Conservation (phyloP, 1,139 yeast genomes). For the Yamadazyma dushanensis region DNA sequence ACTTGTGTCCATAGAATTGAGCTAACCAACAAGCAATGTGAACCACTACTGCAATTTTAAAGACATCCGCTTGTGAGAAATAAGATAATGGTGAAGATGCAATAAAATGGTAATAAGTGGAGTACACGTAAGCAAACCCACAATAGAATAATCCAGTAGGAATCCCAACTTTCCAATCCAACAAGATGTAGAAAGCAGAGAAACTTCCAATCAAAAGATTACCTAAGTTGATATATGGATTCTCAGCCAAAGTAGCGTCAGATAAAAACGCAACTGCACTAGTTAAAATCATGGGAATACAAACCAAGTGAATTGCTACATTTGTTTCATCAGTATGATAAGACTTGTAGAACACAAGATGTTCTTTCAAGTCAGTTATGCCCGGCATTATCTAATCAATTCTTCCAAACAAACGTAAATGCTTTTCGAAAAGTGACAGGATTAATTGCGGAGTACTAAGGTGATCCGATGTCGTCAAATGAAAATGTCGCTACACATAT, state of each 20-base stretch:
- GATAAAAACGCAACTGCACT: slow-evolving; percentile 49
- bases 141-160: slow-evolving; percentile 36
- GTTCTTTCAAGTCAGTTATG: slow-evolving; percentile 57
- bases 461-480: too few species aligned
- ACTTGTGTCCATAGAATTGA: slow-evolving; percentile 90
- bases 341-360: slow-evolving; percentile 77
- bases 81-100: slow-evolving; percentile 18
- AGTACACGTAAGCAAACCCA: slow-evolving; percentile 15
- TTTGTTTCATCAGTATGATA: slow-evolving; percentile 74
- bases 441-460: too few species aligned
- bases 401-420: too few species aligned
- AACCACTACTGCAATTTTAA: slow-evolving; percentile 28
- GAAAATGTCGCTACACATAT: too few species aligned
- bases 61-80: slow-evolving; percentile 16
- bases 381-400: too few species aligned
- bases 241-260: slow-evolving; percentile 15
- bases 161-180: slow-evolving; percentile 46
- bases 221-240: slow-evolving; percentile 44
- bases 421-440: too few species aligned
- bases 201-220: slow-evolving; percentile 32
- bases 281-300: slow-evolving; percentile 75
- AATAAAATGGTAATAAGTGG: slow-evolving; percentile 34
- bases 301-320: slow-evolving; percentile 72
- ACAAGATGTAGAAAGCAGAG: slow-evolving; percentile 40
- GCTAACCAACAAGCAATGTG: slow-evolving; percentile 70